Conservation (phyloP, 192 early-diverging fungal species). For the Mortierella antarctica region DNA sequence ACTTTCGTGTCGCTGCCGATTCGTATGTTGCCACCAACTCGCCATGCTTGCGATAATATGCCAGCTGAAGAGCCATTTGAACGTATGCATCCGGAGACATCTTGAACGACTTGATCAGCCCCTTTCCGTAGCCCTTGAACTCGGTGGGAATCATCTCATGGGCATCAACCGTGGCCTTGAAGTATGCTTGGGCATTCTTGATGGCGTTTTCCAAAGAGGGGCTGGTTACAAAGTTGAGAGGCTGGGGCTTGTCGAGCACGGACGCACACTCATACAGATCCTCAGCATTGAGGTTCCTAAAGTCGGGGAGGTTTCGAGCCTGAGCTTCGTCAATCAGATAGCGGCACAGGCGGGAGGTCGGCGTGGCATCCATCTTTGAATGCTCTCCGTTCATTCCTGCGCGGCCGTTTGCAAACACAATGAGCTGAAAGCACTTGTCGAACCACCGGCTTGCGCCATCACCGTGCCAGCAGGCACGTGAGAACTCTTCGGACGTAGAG, state of each 20-base stretch:
- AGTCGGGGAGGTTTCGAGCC: constrained; percentile 45
- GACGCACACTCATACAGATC: constrained; percentile 44
- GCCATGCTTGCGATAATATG: constrained; percentile 82
- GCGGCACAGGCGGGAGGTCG: constrained; percentile 79
- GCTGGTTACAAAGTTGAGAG: constrained; percentile 69
- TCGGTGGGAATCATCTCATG: constrained; percentile 72
- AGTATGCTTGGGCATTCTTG: constrained; percentile 66
- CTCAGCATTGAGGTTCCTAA: constrained; percentile 41
- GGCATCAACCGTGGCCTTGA: constrained; percentile 70
- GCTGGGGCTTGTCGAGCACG: constrained; percentile 47
- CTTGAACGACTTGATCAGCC: constrained; percentile 51
- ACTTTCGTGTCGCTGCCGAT: constrained; percentile 85
- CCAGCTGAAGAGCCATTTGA: constrained; percentile 89
- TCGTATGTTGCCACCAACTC: constrained; percentile 82
- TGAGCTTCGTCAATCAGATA: constrained; percentile 64
- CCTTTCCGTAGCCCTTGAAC: constrained; percentile 80
- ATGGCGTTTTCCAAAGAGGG: constrained; percentile 63
- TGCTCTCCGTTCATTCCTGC: constrained; percentile 71
- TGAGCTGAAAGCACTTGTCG: constrained; percentile 81
- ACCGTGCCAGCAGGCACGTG: constrained; percentile 84
- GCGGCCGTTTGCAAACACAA: constrained; percentile 80
- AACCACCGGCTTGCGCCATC: constrained; percentile 90
- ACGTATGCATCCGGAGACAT: constrained; percentile 84
- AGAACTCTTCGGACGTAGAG: constrained; percentile 76
- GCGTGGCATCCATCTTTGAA: constrained; percentile 82